A percentile compares a stretch with the other conserved stretches of the same genome.
Evolutionary conservation across 2,329 filamentous ascomycete genomes (phyloP).

Genomic region (Xylariales sp.): DNA sequence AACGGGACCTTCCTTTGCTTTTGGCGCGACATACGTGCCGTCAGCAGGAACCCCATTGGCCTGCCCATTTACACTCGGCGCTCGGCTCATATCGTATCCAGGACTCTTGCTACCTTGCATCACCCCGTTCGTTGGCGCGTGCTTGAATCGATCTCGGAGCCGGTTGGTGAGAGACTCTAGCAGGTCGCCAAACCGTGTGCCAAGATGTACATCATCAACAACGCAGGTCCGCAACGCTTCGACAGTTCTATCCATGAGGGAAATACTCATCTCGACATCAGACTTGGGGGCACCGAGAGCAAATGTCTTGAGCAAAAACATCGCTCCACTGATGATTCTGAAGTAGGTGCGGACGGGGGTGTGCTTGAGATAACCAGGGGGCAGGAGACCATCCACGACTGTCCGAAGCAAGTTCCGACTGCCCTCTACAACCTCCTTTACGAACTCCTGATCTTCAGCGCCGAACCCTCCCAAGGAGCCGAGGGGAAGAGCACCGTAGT

Average conservation of each 20-base stretch:
- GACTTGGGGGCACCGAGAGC: constrained; percentile 74
- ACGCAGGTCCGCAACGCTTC: constrained; percentile 72
- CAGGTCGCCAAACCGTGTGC: constrained; percentile 78
- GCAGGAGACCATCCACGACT: constrained; percentile 72
- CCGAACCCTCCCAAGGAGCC: constrained; percentile 62
- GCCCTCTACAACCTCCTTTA: constrained; percentile 72
- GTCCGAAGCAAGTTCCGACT: constrained; percentile 72
- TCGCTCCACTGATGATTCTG: constrained; percentile 78
- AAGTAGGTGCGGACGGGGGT: constrained; percentile 82
- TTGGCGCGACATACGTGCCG: constrained; percentile 14
- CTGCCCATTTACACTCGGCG: constrained; percentile 19
- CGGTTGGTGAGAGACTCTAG: constrained; percentile 74
- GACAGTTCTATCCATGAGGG: constrained; percentile 70
- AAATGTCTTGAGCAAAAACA: constrained; percentile 82
- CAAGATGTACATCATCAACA: constrained; percentile 80
- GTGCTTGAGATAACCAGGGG: constrained; percentile 73
- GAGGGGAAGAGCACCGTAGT: constrained; percentile 60
- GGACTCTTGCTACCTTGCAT: constrained; percentile 38
- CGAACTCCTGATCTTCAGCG: constrained; percentile 65
- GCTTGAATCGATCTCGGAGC: constrained; percentile 70
- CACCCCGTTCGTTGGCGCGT: constrained; percentile 44
- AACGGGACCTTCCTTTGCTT: constrained; percentile 20
- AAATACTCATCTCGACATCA: constrained; percentile 71
- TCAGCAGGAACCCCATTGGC: constrained; percentile 20
- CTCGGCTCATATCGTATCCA: constrained; percentile 24